Percentiles rank a stretch among this genome's conserved stretches.
Evolutionary conservation across 768 basidiomycete genomes (phyloP).

Genomic region (Pilatotrama ljubarskyi): DNA sequence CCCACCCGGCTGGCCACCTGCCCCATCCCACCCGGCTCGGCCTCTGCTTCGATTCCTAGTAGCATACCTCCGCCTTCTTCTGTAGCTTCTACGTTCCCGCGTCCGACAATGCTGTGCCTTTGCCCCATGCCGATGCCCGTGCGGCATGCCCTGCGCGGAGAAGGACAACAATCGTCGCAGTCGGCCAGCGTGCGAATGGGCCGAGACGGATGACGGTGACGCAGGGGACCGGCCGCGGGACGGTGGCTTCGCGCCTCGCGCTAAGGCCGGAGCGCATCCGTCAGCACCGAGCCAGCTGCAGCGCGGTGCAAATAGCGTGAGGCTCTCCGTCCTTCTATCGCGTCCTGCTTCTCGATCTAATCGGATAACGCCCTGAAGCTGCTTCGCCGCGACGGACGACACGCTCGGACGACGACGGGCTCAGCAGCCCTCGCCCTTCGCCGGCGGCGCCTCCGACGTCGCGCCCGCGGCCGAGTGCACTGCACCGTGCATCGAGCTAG

Average conservation of each 20-base stretch:
- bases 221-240: neutral
- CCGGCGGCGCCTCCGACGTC: neutral
- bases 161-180: neutral
- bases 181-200: neutral
- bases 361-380: conserved; percentile 2
- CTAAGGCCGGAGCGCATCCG: neutral
- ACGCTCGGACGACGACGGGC: neutral
- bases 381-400: neutral
- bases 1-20: neutral
- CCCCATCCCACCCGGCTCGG: conserved; percentile 1
- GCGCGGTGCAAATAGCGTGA: neutral
- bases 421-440: neutral
- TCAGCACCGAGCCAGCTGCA: neutral
- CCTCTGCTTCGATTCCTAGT: conserved; percentile 12
- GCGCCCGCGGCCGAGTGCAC: no score
- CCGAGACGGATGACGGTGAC: neutral
- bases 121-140: neutral
- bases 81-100: conserved; percentile 11
- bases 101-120: conserved; percentile 12
- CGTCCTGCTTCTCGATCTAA: conserved; percentile 11
- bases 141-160: neutral
- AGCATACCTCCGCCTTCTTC: conserved; percentile 5
- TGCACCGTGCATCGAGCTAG: neutral
- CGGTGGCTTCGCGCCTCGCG: neutral
- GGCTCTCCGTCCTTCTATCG: conserved; percentile 8